Conservation (phyloP, 2,329 filamentous ascomycete species). For the Calonectria montana region DNA sequence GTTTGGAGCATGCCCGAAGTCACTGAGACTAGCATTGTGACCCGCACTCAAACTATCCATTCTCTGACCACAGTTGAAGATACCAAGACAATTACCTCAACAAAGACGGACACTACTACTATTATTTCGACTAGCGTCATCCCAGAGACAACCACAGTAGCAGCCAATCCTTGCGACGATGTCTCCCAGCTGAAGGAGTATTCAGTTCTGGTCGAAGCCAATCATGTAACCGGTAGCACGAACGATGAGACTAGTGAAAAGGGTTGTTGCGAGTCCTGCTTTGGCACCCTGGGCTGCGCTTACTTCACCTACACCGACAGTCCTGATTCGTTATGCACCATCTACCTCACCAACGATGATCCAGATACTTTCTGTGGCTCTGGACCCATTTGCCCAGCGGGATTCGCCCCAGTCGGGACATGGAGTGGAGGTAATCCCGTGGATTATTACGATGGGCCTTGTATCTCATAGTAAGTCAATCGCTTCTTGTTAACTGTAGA, state of each 20-base stretch:
- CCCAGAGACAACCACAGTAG: background rate
- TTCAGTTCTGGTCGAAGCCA: background rate
- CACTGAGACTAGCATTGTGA: background rate
- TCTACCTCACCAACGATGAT: background rate
- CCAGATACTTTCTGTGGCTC: background rate
- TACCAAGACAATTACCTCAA: background rate
- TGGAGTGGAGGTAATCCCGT: background rate
- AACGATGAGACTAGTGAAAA: background rate
- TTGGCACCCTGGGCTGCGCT: background rate
- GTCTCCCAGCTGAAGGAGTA: background rate
- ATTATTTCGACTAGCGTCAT: background rate
- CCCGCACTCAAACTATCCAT: background rate
- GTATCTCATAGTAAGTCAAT: background rate
- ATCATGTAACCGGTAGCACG: background rate
- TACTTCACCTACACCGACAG: background rate
- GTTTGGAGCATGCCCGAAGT: background rate
- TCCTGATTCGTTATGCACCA: background rate
- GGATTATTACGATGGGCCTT: background rate
- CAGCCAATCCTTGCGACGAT: background rate
- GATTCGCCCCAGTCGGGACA: background rate
- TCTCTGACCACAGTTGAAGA: background rate
- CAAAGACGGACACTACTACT: background rate
- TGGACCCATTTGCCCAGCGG: background rate
- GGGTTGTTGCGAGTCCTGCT: background rate
- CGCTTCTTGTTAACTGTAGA: background rate